phyloP scores from a whole-genome alignment of 2,329 filamentous ascomycete species.

The Ceratocystis destructans region DNA sequence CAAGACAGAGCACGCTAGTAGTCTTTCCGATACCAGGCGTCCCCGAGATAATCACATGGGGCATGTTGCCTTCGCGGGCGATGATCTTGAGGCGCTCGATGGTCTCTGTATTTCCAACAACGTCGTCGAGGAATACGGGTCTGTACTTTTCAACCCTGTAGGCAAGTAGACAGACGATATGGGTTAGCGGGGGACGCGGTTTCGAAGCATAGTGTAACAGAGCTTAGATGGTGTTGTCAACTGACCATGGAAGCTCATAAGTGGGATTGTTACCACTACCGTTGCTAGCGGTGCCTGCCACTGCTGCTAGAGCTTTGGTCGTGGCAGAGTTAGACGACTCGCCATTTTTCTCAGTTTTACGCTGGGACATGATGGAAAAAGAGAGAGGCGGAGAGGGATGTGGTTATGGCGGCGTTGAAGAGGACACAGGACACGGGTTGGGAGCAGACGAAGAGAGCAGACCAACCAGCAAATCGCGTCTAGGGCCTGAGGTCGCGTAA shows the following conservation, averaged over 20 bases:
- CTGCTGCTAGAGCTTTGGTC: constrained; percentile 41
- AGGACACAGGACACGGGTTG: background rate
- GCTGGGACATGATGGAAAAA: constrained; percentile 32
- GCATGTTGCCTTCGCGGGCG: constrained; percentile 97
- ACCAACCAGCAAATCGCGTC: background rate
- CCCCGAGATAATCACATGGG: constrained; percentile 96
- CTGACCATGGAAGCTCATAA: constrained; percentile 70
- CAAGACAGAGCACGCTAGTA: constrained; percentile 84
- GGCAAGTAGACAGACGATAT: background rate
- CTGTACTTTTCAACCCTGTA: constrained; percentile 95
- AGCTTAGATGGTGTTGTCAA: constrained; percentile 5
- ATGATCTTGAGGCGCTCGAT: constrained; percentile 97
- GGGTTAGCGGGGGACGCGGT: background rate
- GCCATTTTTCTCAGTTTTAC: constrained; percentile 39
- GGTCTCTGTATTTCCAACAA: constrained; percentile 95
- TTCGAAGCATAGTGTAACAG: too few species aligned
- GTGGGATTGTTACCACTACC: constrained; percentile 34
- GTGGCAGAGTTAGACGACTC: constrained; percentile 48
- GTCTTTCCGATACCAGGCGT: constrained; percentile 99
- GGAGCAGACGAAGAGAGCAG: too few species aligned
- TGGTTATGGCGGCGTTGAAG: background rate
- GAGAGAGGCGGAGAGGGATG: background rate
- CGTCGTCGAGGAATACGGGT: constrained; percentile 85
- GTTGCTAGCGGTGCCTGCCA: constrained; percentile 37
- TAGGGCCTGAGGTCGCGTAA: constrained; percentile 5